Evolutionary conservation across 306 rosid species (phyloP).

Genomic region (Phaseolus lunatus): DNA sequence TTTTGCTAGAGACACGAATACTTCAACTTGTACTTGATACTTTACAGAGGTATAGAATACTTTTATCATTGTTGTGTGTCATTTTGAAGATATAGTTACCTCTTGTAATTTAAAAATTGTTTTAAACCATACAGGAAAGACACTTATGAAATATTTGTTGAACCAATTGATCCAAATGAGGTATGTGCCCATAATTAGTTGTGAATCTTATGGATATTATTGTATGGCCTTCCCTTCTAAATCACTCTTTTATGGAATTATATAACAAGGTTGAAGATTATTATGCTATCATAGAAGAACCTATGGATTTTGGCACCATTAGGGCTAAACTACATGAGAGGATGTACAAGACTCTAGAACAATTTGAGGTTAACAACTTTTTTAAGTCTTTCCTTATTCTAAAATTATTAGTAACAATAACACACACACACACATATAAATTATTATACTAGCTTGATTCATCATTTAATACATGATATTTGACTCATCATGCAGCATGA

Average conservation of each 20-base stretch:
- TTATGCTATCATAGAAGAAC: conserved; percentile 60
- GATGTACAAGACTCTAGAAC: conserved; percentile 60
- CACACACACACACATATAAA: no score
- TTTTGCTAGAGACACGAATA: conserved; percentile 59
- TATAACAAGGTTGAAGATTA: conserved; percentile 67
- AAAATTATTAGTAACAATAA: no score
- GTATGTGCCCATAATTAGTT: conserved; percentile 41
- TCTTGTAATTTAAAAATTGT: conserved; percentile 5
- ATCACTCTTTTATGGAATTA: conserved; percentile 25
- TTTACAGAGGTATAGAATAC: conserved; percentile 62
- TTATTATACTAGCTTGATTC: not conserved
- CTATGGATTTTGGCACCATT: conserved; percentile 89
- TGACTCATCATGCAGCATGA: conserved; percentile 63
- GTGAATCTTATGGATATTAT: not conserved
- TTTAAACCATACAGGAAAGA: conserved; percentile 56
- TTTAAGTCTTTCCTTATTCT: no score
- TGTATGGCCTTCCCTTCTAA: not conserved
- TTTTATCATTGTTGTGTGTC: not conserved
- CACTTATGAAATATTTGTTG: conserved; percentile 72
- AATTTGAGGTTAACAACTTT: conserved; percentile 68
- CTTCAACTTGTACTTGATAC: conserved; percentile 71
- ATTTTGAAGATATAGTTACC: not conserved
- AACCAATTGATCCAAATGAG: conserved; percentile 75
- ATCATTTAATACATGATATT: conserved; percentile 39
- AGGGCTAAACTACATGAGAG: conserved; percentile 84